Evolutionary conservation across 1,284 basidiomycete species (phyloP), one percentile per base, ranked within the genome.

Genomic region (Tranzscheliella williamsii): DNA sequence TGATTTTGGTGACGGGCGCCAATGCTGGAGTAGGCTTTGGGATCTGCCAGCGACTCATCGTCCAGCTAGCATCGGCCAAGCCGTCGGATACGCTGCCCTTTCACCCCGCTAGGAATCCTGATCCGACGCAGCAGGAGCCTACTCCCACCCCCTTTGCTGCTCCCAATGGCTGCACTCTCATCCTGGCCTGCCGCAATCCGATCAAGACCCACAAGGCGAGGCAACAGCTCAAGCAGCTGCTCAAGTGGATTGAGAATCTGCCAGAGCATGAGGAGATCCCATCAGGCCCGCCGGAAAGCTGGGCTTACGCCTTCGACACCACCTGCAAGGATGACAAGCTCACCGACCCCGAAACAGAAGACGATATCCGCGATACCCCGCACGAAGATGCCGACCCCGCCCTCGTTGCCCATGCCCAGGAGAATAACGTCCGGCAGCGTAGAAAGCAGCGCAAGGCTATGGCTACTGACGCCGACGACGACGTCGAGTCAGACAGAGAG

Each of bases 171-270:
- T 67, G 67, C 51, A 76, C 73, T 17, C 40, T 78, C 31, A 36
- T 78, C 31, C 65, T 78, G 5, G 76, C 76, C 12, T 76, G 74
- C 40, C 67, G 76, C 4, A 78, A 78, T 33, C 63, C 71, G 21
- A 68, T 75, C 51, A 76, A 76, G 37, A 76, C 77, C 12, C 69
- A 73, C 47, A 60, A 69, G 33, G 76, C 75, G 1, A 38, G 67
- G 24, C 39, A 42, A 21, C 56, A 71, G 29, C 68, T 78, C 20
- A 37, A 70, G 34, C 43, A 50, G 29, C 46, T 73, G 18, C 46
- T 75, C 31, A 45, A 56, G 22, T 64, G 58, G 42, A 52, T 75
- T 37, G 61, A 61, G 37, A 60, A 68, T 24, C 49, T 73, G 17
- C 68, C 69, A 0, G 69, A 71, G 27, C 56, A 70, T 43, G 54